Conservation (phyloP, 345 rosid genomes). For the Salix suchowensis region DNA sequence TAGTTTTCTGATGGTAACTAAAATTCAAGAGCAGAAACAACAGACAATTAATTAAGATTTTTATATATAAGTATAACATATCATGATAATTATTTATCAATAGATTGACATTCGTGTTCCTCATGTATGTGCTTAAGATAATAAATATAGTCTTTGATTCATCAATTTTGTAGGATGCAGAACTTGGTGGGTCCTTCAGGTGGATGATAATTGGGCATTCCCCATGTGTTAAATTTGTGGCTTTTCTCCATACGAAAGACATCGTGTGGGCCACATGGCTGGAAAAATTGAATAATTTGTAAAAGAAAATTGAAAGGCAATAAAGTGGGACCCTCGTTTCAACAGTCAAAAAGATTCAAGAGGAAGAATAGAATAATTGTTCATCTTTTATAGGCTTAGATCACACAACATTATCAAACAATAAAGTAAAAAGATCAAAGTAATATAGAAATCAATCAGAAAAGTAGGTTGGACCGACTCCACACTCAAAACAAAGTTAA, state of each 20-base stretch:
- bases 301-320: not conserved
- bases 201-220: not conserved
- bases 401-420: conserved; percentile 8
- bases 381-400: conserved; percentile 7
- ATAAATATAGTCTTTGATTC: no score
- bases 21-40: no score
- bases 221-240: not conserved
- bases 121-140: no score
- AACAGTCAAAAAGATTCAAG: conserved; percentile 24
- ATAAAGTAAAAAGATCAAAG: conserved; percentile 11
- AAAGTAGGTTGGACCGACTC: conserved; percentile 18
- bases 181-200: not conserved
- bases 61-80: no score
- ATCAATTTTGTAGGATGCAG: not conserved
- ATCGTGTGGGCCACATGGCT: not conserved
- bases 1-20: no score
- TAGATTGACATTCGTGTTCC: no score
- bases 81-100: no score
- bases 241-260: not conserved
- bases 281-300: not conserved
- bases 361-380: conserved; percentile 15
- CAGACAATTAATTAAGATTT: no score
- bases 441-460: conserved; percentile 15
- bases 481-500: not conserved
- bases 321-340: conserved; percentile 22